Base-by-base conservation (phyloP, 352 stramenopile genomes). In the Globisporangium cylindrosporum region DNA sequence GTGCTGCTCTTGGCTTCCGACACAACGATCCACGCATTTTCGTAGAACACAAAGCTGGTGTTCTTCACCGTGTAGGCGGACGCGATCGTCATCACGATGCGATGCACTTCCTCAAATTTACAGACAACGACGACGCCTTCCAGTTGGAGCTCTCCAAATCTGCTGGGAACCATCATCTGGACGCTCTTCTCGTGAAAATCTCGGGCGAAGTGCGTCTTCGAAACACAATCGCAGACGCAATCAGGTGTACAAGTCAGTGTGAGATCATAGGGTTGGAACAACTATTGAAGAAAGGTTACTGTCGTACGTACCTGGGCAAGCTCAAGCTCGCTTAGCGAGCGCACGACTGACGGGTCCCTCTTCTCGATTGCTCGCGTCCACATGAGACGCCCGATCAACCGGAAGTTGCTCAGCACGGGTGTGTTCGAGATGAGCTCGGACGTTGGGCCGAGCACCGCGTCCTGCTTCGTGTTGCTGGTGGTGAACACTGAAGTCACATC, bases 361-460 rank as follows among this genome's bases (percentile, higher is more conserved):
- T 10, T 58, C 3, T 48, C 41, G 4, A 49, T 27, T 3, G 51
- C n/a, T 6, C 64, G 64, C 6, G n/a, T 25, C 64, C 64, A 69
- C 8, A 69, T 5, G 29, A 56, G 24, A 5, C 1, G 34, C 12
- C 38, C 20, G 1, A 64, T 29, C 10, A 32, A 2, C 29, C 41
- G 22, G 24, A 58, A 62, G 12, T 51, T 10, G n/a, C 29, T 14
- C 9, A 29, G 18, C 10, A 69, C 24, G 0, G 55, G 64, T 10
- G 43, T 59, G 43, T 51, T 69, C 18, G 43, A 54, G 43, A 46
- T 64, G 64, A 59, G n/a, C 43, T 69, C 64, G 18, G 34, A 59
- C n/a, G 34, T 64, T 6, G 64, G 64, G 10, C 64, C 64, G n/a
- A 24, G 32, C 55, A 53, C 43, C 2, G 46, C 43, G 55, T 59